Percentiles rank a stretch among this genome's conserved stretches.
Conservation (phyloP, 2,329 filamentous ascomycete genomes). For the Scytalidium sp. region DNA sequence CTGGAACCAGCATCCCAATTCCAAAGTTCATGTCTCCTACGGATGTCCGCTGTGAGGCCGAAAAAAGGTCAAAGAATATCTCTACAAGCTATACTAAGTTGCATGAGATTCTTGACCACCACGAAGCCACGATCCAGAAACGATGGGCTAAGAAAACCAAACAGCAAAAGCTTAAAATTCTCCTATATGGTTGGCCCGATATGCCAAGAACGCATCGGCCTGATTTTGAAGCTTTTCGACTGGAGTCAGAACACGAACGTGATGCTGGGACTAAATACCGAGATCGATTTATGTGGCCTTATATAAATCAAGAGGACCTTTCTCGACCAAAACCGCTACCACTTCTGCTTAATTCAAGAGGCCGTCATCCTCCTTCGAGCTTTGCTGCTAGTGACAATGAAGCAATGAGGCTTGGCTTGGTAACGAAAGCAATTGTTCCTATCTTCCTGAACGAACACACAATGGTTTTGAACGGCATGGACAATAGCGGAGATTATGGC, state of each 20-base stretch:
- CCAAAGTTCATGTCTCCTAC: neutral
- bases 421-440: slow-evolving; percentile 17
- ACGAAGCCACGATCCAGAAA: slow-evolving; percentile 48
- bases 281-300: slow-evolving; percentile 46
- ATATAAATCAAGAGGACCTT: slow-evolving; percentile 57
- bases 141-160: slow-evolving; percentile 53
- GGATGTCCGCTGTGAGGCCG: slow-evolving; percentile 4
- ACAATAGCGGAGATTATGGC: slow-evolving; percentile 32
- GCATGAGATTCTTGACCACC: slow-evolving; percentile 41
- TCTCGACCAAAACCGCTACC: slow-evolving; percentile 38
- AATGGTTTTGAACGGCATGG: slow-evolving; percentile 29
- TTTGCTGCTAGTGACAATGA: slow-evolving; percentile 47
- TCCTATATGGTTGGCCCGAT: slow-evolving; percentile 45
- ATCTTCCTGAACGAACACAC: slow-evolving; percentile 28
- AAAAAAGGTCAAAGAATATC: neutral
- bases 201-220: slow-evolving; percentile 50
- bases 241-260: slow-evolving; percentile 13
- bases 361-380: slow-evolving; percentile 38
- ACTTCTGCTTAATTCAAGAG: slow-evolving; percentile 51
- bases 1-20: neutral
- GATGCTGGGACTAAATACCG: slow-evolving; percentile 17
- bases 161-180: slow-evolving; percentile 40
- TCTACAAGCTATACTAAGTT: neutral
- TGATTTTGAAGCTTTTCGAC: slow-evolving; percentile 40
- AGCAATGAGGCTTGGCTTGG: slow-evolving; percentile 27